Percentiles rank a stretch among this genome's conserved stretches.
Conservation (phyloP, 2,329 filamentous ascomycete species). For the Cladophialophora psammophila region DNA sequence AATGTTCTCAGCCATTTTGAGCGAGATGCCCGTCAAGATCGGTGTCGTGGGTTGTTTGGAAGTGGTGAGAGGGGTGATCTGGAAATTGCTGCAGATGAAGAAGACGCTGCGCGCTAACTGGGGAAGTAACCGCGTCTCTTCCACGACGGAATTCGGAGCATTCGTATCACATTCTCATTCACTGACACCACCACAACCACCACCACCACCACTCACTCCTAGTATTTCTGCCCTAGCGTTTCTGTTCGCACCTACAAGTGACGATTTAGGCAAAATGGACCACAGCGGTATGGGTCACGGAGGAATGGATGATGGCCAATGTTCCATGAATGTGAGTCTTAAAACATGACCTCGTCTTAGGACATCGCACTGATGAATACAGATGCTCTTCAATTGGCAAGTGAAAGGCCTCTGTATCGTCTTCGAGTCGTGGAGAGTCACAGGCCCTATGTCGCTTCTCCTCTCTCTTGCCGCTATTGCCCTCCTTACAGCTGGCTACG, state of each 20-base stretch:
- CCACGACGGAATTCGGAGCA: not conserved
- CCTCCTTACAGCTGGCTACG: constrained; percentile 87
- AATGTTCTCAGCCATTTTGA: constrained; percentile 52
- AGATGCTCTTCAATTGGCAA: constrained; percentile 99
- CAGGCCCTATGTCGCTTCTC: constrained; percentile 74
- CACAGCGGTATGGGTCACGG: constrained; percentile 16
- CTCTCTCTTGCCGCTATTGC: constrained; percentile 84
- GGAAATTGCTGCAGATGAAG: not conserved
- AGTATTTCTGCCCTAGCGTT: not conserved
- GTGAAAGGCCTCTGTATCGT: constrained; percentile 94
- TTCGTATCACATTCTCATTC: not conserved
- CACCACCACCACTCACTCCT: not conserved
- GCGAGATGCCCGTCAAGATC: not conserved
- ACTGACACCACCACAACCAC: not conserved
- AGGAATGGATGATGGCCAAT: constrained; percentile 69
- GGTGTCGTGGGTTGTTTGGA: not conserved
- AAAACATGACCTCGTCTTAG: constrained; percentile 5
- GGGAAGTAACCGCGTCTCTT: not conserved
- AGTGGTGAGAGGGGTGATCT: not conserved
- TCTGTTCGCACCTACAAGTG: not conserved
- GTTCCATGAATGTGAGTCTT: constrained; percentile 84
- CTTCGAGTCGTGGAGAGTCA: constrained; percentile 89
- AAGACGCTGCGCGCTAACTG: not conserved
- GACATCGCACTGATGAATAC: constrained; percentile 26
- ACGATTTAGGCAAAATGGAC: constrained; percentile 2